Evolutionary conservation across 495 filamentous ascomycete species (phyloP), one percentile per base, ranked within the genome.

Genomic region (Annulohypoxylon nitens): DNA sequence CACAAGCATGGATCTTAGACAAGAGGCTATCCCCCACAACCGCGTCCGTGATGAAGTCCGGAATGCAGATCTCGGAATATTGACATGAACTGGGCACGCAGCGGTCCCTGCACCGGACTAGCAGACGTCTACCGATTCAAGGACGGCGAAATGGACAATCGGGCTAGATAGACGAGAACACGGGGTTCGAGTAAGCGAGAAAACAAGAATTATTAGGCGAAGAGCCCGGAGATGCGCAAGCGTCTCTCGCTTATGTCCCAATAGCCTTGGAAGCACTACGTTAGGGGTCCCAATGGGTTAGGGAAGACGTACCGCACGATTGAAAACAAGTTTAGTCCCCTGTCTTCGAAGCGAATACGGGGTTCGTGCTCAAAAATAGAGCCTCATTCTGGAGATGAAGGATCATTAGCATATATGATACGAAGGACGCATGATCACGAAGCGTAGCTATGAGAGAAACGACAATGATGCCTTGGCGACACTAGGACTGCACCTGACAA

Each of bases 21-120:
- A 9, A 9, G 43, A 47, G 43, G 20, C 20, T 51, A 11, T 11
- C 20, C 6, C 20, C 20, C 11, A 51, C 4, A 33, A 30, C 50
- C 12, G 12, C 50, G 25, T 54, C 9, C 25, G 50, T 14, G 9
- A 54, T 25, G 25, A 25, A 11, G n/a, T 10, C 37, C 30, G 57
- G 57, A 60, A 23, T 25, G 20, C 20, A 60, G 16, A 33, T 37
- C 57, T 60, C 36, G 16, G 37, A 30, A 43, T 23, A 60, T 60
- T 43, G 5, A 26, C 37, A 26, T 54, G n/a, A 43, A 60, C 2
- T 16, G 54, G 54, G 33, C 34, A 58, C 26, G 33, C 9, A 16
- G 57, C 16, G 34, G 57, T 20, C 20, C 30, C 18, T 39, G 37
- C 37, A 10, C 23, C 36, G 36, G 57, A 30, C 20, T 9, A 41